These are phyloP conservation scores for Conidiobolus coronatus DNA, from an alignment of 371 early-diverging fungal genomes.

Conservation along the genomic window DNA sequence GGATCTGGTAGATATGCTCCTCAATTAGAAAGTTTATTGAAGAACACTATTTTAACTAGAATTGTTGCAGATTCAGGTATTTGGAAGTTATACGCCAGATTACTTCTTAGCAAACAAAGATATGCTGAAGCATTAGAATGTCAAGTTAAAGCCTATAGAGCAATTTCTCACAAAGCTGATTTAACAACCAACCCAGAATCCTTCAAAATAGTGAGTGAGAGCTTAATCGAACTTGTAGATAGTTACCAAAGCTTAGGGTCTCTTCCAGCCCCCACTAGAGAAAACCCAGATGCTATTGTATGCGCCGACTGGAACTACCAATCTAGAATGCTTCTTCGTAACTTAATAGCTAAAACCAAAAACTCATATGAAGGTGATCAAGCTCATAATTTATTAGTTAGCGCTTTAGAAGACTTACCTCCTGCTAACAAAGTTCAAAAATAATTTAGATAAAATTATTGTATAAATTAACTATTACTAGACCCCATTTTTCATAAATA, in stretches of 20 bases:
- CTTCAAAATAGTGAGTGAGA: conserved; percentile 40
- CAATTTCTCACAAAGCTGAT: conserved; percentile 41
- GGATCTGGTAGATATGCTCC: conserved; percentile 14
- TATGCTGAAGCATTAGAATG: conserved; percentile 48
- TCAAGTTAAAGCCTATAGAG: conserved; percentile 59
- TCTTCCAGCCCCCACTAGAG: conserved; percentile 6
- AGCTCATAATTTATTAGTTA: conserved; percentile 28
- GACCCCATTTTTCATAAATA: too few relatives aligned
- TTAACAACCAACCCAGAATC: conserved; percentile 32
- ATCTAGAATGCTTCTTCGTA: conserved; percentile 48
- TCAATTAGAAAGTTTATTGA: conserved; percentile 29
- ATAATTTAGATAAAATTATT: too few relatives aligned
- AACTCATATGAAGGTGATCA: conserved; percentile 41
- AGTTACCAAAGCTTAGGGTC: conserved; percentile 49
- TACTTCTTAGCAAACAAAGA: conserved; percentile 35
- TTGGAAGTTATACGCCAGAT: conserved; percentile 52
- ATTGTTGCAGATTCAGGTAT: conserved; percentile 50
- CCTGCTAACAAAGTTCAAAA: too few relatives aligned
- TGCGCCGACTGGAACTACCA: conserved; percentile 79
- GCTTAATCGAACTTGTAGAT: conserved; percentile 48
- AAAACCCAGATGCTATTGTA: conserved; percentile 14
- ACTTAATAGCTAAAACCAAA: conserved; percentile 57
- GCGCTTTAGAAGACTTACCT: conserved; percentile 25
- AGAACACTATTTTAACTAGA: conserved; percentile 35
- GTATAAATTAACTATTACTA: too few relatives aligned